Conservation (phyloP, 495 filamentous ascomycete genomes). For the Pseudomonodictys pantanalensis region DNA sequence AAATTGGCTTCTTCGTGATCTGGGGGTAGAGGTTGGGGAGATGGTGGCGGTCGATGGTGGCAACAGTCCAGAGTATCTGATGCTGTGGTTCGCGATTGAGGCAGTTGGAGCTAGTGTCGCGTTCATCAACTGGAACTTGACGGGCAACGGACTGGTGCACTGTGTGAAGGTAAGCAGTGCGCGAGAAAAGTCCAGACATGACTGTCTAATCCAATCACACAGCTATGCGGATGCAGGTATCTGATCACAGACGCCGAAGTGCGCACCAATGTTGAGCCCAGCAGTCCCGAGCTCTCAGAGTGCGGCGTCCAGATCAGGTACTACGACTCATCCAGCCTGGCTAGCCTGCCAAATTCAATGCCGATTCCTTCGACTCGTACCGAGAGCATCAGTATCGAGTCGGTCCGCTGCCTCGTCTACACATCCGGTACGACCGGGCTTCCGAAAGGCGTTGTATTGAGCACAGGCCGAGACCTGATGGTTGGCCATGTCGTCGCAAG, state of each 20-base stretch:
- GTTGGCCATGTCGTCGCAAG: constrained; percentile 16
- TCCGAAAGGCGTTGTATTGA: constrained; percentile 48
- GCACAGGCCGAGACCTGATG: constrained; percentile 33
- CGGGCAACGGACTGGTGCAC: constrained; percentile 37
- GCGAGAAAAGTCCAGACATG: neutral
- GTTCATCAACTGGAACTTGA: constrained; percentile 48
- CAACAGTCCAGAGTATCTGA: constrained; percentile 43
- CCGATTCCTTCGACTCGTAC: constrained; percentile 20
- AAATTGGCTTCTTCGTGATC: constrained; percentile 45
- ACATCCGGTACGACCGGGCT: constrained; percentile 51
- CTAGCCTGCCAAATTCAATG: constrained; percentile 4
- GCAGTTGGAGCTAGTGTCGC: constrained; percentile 46
- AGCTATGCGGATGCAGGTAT: constrained; percentile 37
- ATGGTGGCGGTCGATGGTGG: constrained; percentile 42
- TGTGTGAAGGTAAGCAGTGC: constrained; percentile 33
- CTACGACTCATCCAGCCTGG: constrained; percentile 22
- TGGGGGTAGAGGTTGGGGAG: constrained; percentile 42
- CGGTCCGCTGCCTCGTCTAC: constrained; percentile 33
- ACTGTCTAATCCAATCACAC: neutral
- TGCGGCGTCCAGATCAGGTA: constrained; percentile 27
- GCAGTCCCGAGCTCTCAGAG: constrained; percentile 32
- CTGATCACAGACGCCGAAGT: constrained; percentile 38
- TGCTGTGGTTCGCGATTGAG: constrained; percentile 50
- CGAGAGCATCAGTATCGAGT: constrained; percentile 7
- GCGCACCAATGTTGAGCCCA: constrained; percentile 36